These are phyloP conservation scores for Lentinula raphanica DNA, from an alignment of 768 basidiomycete species.

Conservation along the genomic window DNA sequence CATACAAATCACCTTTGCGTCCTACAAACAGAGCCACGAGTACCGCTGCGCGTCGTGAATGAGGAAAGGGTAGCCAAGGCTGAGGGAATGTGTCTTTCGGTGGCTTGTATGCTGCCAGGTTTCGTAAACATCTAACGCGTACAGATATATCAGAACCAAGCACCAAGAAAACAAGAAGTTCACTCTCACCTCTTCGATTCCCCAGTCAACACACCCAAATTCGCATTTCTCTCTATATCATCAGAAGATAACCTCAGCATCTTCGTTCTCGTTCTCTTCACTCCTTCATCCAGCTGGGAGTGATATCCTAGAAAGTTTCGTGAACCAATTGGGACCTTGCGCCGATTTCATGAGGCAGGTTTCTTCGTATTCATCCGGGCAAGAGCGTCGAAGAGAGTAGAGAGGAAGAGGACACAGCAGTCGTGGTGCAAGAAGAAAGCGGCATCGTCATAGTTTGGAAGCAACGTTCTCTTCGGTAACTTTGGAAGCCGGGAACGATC, in stretches of 20 bases:
- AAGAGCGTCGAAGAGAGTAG: neutral
- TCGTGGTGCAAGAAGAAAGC: too few species aligned
- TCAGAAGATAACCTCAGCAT: neutral
- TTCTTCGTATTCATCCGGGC: neutral
- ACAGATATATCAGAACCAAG: neutral
- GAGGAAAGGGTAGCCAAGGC: slow-evolving; percentile 40
- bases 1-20: slow-evolving; percentile 77
- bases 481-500: neutral
- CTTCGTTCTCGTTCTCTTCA: neutral
- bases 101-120: slow-evolving; percentile 44
- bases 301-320: slow-evolving; percentile 3
- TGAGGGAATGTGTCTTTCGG: slow-evolving; percentile 21
- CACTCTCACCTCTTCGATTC: neutral
- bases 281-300: neutral
- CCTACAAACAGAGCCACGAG: slow-evolving; percentile 85
- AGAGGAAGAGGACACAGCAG: too few species aligned
- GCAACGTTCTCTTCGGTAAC: neutral
- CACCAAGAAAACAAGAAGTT: neutral
- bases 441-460: neutral
- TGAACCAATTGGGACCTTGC: neutral
- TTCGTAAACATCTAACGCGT: slow-evolving; percentile 54
- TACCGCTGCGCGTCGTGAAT: slow-evolving; percentile 65
- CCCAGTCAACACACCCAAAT: neutral
- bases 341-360: neutral
- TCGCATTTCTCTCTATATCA: neutral